These are phyloP conservation scores for Epichloe hybrida DNA, from an alignment of 2,329 filamentous ascomycete species.

Conservation along the genomic window DNA sequence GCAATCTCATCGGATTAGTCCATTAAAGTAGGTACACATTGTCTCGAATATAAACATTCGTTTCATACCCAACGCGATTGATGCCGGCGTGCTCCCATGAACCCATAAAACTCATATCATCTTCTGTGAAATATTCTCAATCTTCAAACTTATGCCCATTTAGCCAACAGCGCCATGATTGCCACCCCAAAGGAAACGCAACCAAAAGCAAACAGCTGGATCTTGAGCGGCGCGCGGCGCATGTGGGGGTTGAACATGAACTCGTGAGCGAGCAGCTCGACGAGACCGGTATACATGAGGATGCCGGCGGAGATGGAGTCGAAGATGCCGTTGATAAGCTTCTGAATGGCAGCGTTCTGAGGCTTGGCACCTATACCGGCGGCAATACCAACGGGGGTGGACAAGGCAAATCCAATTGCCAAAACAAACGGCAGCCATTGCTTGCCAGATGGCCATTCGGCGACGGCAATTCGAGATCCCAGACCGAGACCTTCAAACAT, in stretches of 20 bases:
- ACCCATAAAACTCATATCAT: not conserved
- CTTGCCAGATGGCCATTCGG: constrained; percentile 60
- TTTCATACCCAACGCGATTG: not conserved
- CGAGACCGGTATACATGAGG: constrained; percentile 81
- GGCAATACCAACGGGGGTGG: constrained; percentile 74
- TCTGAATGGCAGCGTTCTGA: constrained; percentile 26
- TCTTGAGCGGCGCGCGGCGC: constrained; percentile 56
- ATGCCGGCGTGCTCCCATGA: not conserved
- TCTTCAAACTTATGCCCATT: constrained; percentile 53
- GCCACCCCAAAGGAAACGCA: constrained; percentile 62
- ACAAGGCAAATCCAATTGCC: constrained; percentile 59
- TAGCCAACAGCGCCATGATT: constrained; percentile 71
- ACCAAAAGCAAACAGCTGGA: constrained; percentile 54
- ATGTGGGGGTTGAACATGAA: constrained; percentile 89
- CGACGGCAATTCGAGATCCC: constrained; percentile 68
- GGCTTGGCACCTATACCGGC: constrained; percentile 64
- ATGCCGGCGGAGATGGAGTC: constrained; percentile 84
- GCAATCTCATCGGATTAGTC: not conserved
- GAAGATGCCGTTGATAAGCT: constrained; percentile 77
- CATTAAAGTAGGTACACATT: not conserved
- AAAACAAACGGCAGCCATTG: constrained; percentile 65
- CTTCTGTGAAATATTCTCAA: not conserved
- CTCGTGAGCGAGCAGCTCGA: constrained; percentile 89
- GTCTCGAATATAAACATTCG: not conserved
- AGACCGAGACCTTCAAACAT: constrained; percentile 87